Evolutionary conservation across 2,329 filamentous ascomycete genomes (phyloP), one percentile per base, ranked within the genome.

Genomic region (Fusarium pininemorale): DNA sequence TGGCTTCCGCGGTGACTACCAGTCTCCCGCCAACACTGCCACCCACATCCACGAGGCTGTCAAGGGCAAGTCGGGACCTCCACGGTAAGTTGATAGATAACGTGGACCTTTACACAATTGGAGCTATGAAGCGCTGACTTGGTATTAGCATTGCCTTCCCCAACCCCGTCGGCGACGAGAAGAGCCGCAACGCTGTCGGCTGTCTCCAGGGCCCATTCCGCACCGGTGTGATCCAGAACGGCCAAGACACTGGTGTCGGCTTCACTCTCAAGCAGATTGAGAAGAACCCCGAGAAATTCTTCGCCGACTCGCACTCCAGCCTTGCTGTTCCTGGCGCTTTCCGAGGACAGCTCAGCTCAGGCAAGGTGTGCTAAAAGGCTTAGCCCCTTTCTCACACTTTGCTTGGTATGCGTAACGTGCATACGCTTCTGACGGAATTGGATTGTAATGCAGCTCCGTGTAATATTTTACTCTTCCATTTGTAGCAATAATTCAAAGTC

Each of bases 41-140:
- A 90, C 88, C 4, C 88, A 90, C 79, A 86, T 90, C 71, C 87
- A 90, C 79, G 81, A 89, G 78, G 87, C 80, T 12, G 77, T 74
- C 28, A 81, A 79, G 63, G 87, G 87, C 69, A 80, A 79, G 56
- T 75, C 84, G 26, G 87, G 88, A 12, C 87, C 87, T 42, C 88
- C 87, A 61, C 83, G 87, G 75, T 81, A 79, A 63, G 79, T 55
- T 22, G 18, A 41, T 15, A 6, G 22, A 41, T 15, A 6, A 4
- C 35, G 14, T n/a, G 22, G 3, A 24, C 12, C 18, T 41, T 13
- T 11, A 18, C 32, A 15, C 22, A 26, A 16, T n/a, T 30, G 15
- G 16, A 39, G 6, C 37, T 10, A 57, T 24, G 22, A 41, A 55
- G 48, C 16, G 28, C 64, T 73, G 32, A 68, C 38, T 18, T 35